Evolutionary conservation across 257 asterid species (phyloP), one percentile per base, ranked within the genome.

Genomic region (Thymus mandschuricus): DNA sequence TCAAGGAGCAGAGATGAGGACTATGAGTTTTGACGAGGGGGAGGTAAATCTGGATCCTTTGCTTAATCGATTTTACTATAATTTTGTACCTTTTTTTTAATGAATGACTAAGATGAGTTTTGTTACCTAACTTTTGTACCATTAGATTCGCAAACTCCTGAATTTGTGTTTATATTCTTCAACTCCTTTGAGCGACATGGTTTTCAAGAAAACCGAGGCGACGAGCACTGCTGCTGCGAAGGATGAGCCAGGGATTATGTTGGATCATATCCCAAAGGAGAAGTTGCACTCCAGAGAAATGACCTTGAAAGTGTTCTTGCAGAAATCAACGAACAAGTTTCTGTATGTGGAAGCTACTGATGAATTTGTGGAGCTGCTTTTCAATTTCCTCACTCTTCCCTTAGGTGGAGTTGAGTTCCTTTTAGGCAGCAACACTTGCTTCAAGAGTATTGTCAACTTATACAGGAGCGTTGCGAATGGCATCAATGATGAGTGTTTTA

Each of bases 361-460:
- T 2, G 78, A 64, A 15, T 1, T 44, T 76, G 69, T 57, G 0
- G 81, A 80, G 9, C 59, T 76, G 6, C 74, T 76, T 1, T 72
- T 56, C 10, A 71, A 5, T 66, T 73, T 35, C 71, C 72, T 4
- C 59, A 55, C 10, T 46, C 52, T 27, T 57, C 72, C 40, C 43
- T 75, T 4, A 27, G 80, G 71, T 0, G 15, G 40, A 11, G 82
- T 61, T 21, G 69, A 8, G 30, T 33, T 7, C 12, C 80, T 73
- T 15, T 35, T 69, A 44, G 27, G 48, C 29, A 2, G 49, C 8
- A 70, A 55, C 4, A 50, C 69, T 54, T 0, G 34, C 3, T 28
- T 81, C 0, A 45, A 44, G 8, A 44, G 41, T 10, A 38, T 74
- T 13, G 73, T 72, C 40, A 81, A 74, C 29, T 55, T 77, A 6